Conservation (phyloP, 2,329 filamentous ascomycete species). For the Penicillium sp. region DNA sequence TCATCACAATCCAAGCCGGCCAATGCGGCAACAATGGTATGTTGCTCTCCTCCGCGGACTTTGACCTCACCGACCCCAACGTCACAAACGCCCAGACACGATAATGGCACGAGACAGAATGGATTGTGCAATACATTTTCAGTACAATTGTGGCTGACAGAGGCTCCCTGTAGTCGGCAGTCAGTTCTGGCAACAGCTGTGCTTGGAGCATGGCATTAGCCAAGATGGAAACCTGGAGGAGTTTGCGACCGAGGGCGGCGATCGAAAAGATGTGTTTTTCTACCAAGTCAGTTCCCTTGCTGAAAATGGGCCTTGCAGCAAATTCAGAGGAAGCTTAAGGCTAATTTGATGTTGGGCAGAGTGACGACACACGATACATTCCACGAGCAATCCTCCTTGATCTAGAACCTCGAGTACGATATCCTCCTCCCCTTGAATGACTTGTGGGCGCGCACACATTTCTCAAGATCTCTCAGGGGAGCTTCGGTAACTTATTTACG, state of each 20-base stretch:
- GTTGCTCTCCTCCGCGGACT: conserved; percentile 45
- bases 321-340: background rate
- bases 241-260: conserved; percentile 95
- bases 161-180: conserved; percentile 69
- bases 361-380: conserved; percentile 97
- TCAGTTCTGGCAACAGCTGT: conserved; percentile 99
- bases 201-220: conserved; percentile 96
- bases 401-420: conserved; percentile 78
- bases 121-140: background rate
- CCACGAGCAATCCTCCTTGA: conserved; percentile 94
- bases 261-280: conserved; percentile 99
- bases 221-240: conserved; percentile 96
- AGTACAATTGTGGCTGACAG: conserved; percentile 32
- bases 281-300: conserved; percentile 64
- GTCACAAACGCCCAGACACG: background rate
- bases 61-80: conserved; percentile 9
- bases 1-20: conserved; percentile 98
- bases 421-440: background rate
- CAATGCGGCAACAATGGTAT: conserved; percentile 99
- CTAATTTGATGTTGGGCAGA: conserved; percentile 53
- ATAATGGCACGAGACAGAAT: background rate
- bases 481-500: conserved; percentile 8
- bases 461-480: background rate
- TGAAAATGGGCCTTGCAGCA: background rate
- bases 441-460: background rate